Evolutionary conservation across 371 early-diverging fungal genomes (phyloP), one percentile per base, ranked within the genome.

Genomic region (Quaeritorhiza haematococci): DNA sequence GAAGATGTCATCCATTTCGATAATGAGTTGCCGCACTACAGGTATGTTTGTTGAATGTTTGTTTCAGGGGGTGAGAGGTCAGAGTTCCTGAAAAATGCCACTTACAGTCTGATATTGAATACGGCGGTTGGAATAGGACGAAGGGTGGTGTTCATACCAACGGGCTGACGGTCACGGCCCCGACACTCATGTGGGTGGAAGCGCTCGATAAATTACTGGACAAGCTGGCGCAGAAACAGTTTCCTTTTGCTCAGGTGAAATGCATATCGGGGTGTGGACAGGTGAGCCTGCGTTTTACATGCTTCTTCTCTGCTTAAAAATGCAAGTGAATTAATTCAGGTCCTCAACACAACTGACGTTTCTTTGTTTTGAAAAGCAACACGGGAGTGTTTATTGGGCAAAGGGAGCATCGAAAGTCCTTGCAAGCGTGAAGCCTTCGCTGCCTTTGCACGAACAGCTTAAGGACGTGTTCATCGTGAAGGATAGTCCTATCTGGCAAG

Each of bases 401-500:
- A 43, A 66, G 19, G 17, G 66, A 0, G 85, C 85, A 1, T 52
- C 71, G 7, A 56, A 75, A 0, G 32, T 68, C 1, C 64, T 88
- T 15, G 42, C 33, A 0, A 6, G 47, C 0, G 60, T 89, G 23
- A 65, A 76, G 45, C 8, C 67, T 0, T 10, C 38, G 0, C 28
- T 46, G 17, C 38, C 80, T 0, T 67, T 90, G 5, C 43, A 19
- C 10, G 73, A 69, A 1, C 86, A 89, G 53, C 66, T 90, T 24
- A 45, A 59, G 30, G 52, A 73, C 30, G 84, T 79, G 0, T 89
- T 91, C 67, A 61, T 88, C 0, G 56, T 86, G 27, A 17, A 35
- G 13, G 66, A 82, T 33, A 89, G 89, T 1, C 92, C 92, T 2
- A 89, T 87, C 55, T 91, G 92, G 92, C 86, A 87, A 67, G 92